These are phyloP conservation scores for Kickxella alabastrina DNA, from an alignment of 192 early-diverging fungal genomes.

Conservation along the genomic window DNA sequence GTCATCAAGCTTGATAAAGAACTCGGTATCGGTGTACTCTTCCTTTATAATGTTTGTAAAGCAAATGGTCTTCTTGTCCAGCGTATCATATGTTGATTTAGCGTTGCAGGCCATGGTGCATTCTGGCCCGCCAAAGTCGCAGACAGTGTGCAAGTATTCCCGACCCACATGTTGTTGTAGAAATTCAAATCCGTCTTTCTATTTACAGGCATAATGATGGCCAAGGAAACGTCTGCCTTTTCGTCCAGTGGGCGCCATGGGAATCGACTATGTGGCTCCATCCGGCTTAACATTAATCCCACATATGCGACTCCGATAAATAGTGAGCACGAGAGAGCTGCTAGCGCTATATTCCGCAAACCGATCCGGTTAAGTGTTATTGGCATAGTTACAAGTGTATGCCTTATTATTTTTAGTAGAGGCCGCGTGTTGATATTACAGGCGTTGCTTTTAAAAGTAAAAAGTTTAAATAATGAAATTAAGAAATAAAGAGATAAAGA, in stretches of 20 bases:
- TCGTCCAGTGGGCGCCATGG: neutral
- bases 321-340: neutral
- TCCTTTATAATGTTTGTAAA: neutral
- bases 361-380: too few relatives aligned
- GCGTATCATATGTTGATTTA: neutral
- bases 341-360: neutral
- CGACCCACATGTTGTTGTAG: constrained; percentile 3
- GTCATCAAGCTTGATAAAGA: constrained; percentile 15
- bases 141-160: constrained; percentile 4
- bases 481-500: too few relatives aligned
- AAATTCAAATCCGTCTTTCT: constrained; percentile 1
- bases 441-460: too few relatives aligned
- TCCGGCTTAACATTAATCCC: neutral
- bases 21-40: neutral
- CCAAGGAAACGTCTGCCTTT: neutral
- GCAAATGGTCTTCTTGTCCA: constrained; percentile 8
- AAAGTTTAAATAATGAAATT: too few relatives aligned
- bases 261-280: neutral
- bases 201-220: constrained; percentile 3
- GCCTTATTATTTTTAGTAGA: too few relatives aligned
- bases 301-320: neutral
- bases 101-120: constrained; percentile 1
- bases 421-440: too few relatives aligned
- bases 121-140: constrained; percentile 1
- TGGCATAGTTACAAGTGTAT: too few relatives aligned